Percentiles rank a stretch among this genome's conserved stretches.
Conservation (phyloP, 176 grass and related monocot species). For the Lolium rigidum region DNA sequence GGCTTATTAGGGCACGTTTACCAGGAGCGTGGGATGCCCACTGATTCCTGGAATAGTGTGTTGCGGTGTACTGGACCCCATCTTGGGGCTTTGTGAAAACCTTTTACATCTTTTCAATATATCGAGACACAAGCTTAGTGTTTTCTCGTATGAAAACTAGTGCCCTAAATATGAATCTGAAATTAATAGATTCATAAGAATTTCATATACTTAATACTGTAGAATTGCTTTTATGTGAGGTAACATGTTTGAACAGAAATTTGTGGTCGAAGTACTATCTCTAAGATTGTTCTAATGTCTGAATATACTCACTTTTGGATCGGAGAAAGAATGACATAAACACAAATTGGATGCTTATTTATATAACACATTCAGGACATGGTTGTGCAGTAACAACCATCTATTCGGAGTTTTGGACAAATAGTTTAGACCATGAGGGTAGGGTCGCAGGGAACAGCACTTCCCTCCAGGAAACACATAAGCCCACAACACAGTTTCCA, state of each 20-base stretch:
- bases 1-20: background rate
- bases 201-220: background rate
- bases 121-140: background rate
- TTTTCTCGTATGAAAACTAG: background rate
- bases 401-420: constrained; percentile 30
- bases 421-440: background rate
- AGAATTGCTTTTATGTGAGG: background rate
- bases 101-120: background rate
- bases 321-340: background rate
- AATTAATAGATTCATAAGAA: background rate
- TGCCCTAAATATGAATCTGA: background rate
- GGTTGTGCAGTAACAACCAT: background rate
- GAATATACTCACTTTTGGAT: background rate
- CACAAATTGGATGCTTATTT: constrained; percentile 23
- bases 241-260: background rate
- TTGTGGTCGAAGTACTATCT: background rate
- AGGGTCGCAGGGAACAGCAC: constrained; percentile 1
- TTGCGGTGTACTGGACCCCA: background rate
- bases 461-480: background rate
- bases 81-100: background rate
- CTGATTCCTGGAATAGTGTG: background rate
- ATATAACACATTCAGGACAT: background rate
- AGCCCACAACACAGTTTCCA: background rate
- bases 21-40: background rate
- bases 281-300: background rate